Percentiles rank a stretch among this genome's conserved stretches.
These are phyloP conservation scores for Pinus taeda DNA, from an alignment of 75 land plant genomes.

Conservation along the genomic window DNA sequence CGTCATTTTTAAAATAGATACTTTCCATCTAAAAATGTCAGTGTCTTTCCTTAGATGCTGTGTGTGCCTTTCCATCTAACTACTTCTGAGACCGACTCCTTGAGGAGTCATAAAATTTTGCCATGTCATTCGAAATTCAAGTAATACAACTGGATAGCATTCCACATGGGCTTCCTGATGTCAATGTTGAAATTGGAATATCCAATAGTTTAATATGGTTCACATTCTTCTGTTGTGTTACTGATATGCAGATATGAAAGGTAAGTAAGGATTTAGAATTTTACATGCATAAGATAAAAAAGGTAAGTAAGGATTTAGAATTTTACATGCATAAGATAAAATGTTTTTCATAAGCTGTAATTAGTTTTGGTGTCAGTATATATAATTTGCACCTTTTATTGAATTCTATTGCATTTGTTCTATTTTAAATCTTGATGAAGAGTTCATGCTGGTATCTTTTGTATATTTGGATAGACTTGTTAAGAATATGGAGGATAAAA, in stretches of 20 bases:
- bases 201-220: background rate
- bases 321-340: background rate
- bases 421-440: background rate
- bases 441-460: background rate
- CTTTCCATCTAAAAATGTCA: too few relatives aligned
- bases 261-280: background rate
- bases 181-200: background rate
- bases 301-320: background rate
- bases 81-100: background rate
- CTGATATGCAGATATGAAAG: background rate
- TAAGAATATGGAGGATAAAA: conserved; percentile 7
- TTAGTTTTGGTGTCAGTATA: background rate
- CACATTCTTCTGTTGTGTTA: background rate
- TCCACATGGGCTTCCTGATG: conserved; percentile 4
- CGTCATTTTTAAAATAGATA: too few relatives aligned
- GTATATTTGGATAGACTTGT: background rate
- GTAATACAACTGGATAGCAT: background rate
- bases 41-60: too few relatives aligned
- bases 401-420: background rate
- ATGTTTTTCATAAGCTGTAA: background rate
- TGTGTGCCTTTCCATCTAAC: too few relatives aligned
- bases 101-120: background rate
- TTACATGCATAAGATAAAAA: background rate
- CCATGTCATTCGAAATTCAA: background rate
- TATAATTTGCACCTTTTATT: background rate